phyloP scores from a whole-genome alignment of 805 yeast genomes.

The Babjeviella inositovora region DNA sequence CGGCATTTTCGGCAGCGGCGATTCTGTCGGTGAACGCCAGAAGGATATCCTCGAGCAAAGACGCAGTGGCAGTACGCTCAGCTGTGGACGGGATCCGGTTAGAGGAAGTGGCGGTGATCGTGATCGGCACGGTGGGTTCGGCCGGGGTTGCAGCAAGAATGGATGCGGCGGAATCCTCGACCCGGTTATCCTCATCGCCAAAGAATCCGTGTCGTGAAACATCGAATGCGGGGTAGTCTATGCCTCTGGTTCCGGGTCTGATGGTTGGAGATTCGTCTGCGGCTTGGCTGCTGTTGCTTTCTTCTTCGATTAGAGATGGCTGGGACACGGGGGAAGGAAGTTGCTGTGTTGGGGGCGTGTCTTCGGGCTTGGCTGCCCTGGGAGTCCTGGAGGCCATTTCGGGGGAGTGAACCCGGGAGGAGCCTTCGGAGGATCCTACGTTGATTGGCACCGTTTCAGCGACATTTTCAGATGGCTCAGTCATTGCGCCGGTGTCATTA shows the following conservation, averaged over 20 bases:
- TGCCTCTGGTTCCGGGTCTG: slow-evolving; percentile 9
- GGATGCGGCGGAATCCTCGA: slow-evolving; percentile 8
- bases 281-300: too few relatives aligned
- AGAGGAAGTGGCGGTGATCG: background rate
- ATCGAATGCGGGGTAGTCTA: slow-evolving; percentile 18
- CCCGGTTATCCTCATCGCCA: slow-evolving; percentile 7
- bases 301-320: too few relatives aligned
- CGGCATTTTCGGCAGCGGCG: background rate
- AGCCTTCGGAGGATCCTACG: too few relatives aligned
- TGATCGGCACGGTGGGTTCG: slow-evolving; percentile 1
- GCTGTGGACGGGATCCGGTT: background rate
- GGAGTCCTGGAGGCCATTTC: too few relatives aligned
- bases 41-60: background rate
- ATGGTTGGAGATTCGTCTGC: too few relatives aligned
- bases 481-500: too few relatives aligned
- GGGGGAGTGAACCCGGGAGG: too few relatives aligned
- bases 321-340: too few relatives aligned
- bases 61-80: slow-evolving; percentile 1
- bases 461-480: too few relatives aligned
- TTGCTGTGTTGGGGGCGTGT: too few relatives aligned
- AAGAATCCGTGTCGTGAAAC: slow-evolving; percentile 13
- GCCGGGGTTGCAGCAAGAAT: slow-evolving; percentile 3
- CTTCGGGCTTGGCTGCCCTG: too few relatives aligned
- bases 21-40: background rate
- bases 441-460: too few relatives aligned